Base-by-base conservation (phyloP, 768 basidiomycete genomes). In the Naganishia onofrii region DNA sequence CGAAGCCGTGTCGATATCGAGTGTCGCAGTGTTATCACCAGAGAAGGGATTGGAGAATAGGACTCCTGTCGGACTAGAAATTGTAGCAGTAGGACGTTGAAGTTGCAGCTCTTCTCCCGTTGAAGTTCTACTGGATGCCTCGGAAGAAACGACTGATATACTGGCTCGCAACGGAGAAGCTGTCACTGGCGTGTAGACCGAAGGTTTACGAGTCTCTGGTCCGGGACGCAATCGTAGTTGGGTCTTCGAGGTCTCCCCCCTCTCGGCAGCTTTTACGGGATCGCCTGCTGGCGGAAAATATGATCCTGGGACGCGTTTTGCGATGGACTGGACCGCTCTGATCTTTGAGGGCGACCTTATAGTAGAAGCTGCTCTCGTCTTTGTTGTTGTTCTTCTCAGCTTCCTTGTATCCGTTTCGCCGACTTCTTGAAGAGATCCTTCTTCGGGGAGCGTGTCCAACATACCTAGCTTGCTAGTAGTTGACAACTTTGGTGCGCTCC, bases 151-250 rank as follows among this genome's bases (percentile, higher is more conserved):
- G 15, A 38, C n/a, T 15, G 60, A 63, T 7, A 29, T 44, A 63
- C 60, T 63, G 36, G 60, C 60, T 44, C 60, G 4, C 7, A 63
- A n/a, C 26, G 60, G 60, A 2, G 60, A 63, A 4, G 60, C 60
- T 29, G 38, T 63, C 3, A 19, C 38, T 26, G 60, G 60, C 26
- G 60, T 63, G 26, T 63, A 63, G 7, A 44, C 26, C 10, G 60
- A 63, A 13, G 60, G n/a, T 42, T 44, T 46, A 15, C n/a, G 19
- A 13, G 23, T n/a, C 38, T 28, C n/a, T 28, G 60, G 60, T 44
- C 60, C 60, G 7, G 60, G 60, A 26, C 60, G 60, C 21, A 44
- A 28, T 26, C 60, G 38, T 21, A 28, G 38, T 23, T 21, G 36
- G 10, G 17, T 42, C 9, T 29, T 10, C 8, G 42, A 0, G 2